A percentile compares a stretch with the other conserved stretches of the same genome.
Conservation (phyloP, 805 yeast genomes). For the Saturnispora halmiae region DNA sequence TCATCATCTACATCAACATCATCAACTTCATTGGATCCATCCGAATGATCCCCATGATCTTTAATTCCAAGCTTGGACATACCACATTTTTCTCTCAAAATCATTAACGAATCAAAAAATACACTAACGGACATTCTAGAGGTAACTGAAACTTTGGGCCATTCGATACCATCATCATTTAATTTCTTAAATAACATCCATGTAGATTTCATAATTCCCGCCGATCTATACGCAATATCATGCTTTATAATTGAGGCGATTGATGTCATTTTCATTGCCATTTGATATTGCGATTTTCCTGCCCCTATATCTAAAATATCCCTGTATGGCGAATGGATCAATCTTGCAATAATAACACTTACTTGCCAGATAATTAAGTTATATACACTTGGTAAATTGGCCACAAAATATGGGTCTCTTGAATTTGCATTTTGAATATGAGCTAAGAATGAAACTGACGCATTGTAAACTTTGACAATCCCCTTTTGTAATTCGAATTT, state of each 20-base stretch:
- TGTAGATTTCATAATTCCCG: constrained; percentile 88
- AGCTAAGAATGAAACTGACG: constrained; percentile 60
- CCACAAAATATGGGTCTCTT: constrained; percentile 53
- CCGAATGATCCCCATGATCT: constrained; percentile 11
- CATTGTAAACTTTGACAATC: constrained; percentile 66
- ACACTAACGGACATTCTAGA: constrained; percentile 90
- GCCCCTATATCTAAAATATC: constrained; percentile 56
- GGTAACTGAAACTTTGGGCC: constrained; percentile 47
- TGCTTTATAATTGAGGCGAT: constrained; percentile 82
- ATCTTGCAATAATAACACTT: constrained; percentile 69
- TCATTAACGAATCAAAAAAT: constrained; percentile 83
- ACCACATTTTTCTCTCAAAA: constrained; percentile 79
- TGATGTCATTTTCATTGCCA: constrained; percentile 58
- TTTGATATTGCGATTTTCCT: constrained; percentile 61
- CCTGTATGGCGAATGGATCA: constrained; percentile 67
- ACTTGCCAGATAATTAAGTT: constrained; percentile 87
- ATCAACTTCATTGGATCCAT: constrained; percentile 23
- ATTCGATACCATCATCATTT: constrained; percentile 40
- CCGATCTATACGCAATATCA: constrained; percentile 86
- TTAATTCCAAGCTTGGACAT: constrained; percentile 53
- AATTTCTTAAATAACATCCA: constrained; percentile 79
- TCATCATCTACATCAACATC: constrained; percentile 12
- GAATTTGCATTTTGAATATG: constrained; percentile 58
- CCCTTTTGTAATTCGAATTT: constrained; percentile 61
- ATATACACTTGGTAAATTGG: constrained; percentile 75